Evolutionary conservation across 495 filamentous ascomycete species (phyloP), one percentile per base, ranked within the genome.

Genomic region (Hypomontagnella submonticulosa): DNA sequence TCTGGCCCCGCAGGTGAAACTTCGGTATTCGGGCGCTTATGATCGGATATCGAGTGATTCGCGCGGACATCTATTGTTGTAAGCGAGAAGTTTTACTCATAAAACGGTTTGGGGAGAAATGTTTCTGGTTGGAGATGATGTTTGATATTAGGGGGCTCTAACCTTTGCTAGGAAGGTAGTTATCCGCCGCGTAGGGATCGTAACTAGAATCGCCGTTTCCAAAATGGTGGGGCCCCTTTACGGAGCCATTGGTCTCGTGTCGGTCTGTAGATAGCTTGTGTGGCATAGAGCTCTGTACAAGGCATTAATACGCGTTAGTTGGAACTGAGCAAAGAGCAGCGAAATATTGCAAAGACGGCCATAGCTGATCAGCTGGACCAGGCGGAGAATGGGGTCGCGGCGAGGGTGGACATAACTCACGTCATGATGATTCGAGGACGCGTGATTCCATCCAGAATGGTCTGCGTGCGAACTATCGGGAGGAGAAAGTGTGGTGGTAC

Each of bases 381-480:
- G 9, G 11, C 15, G 63, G 47, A 12, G 62, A 48, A 43, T 9
- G 33, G 30, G 6, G n/a, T 46, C 18, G 38, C 16, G 32, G 50
- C 16, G 33, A 19, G 33, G 41, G 41, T 37, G 41, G 27, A 20
- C 15, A 7, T 43, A 7, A 64, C 78, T 74, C 49, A 81, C 79
- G 68, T 81, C 76, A 67, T 73, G 54, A 38, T 75, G 67, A 18
- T 67, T 52, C 13, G 72, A 65, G 33, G 80, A 71, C 47, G 79
- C 67, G 61, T 81, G 80, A 58, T 82, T 81, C 86, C 86, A 88
- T 54, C 80, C 68, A 47, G 75, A 77, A 48, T 73, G 74, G 32
- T 75, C 77, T 46, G 78, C 82, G 59, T 86, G 82, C 15, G 80
- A 80, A 66, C 80, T 84, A 59, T 75, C 77, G 27, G 83, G 79